These are phyloP conservation scores for Cylindrotheca fusiformis DNA, from an alignment of 108 stramenopile genomes.

Conservation along the genomic window DNA sequence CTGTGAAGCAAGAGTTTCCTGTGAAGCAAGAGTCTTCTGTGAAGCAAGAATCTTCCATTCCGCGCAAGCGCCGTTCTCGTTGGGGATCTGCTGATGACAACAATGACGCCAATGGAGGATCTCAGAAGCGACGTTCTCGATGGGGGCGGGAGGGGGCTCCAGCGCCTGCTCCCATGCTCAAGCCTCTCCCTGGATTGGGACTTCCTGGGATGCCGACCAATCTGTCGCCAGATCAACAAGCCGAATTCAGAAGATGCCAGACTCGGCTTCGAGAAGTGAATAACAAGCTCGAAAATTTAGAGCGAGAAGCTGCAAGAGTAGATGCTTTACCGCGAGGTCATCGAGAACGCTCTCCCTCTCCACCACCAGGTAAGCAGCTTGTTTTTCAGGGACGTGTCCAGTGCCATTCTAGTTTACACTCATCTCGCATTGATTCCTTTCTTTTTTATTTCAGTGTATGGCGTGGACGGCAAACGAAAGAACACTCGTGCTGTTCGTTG, in stretches of 20 bases:
- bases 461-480: conserved; percentile 89
- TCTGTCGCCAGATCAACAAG: conserved; percentile 42
- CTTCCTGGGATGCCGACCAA: conserved; percentile 56
- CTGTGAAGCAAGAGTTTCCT: no score
- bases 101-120: conserved; percentile 5
- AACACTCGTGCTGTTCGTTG: conserved; percentile 97
- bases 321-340: conserved; percentile 78
- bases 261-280: conserved; percentile 61
- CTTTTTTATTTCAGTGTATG: conserved; percentile 62
- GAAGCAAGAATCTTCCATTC: conserved; percentile 23
- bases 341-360: conserved; percentile 83
- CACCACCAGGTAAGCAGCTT: conserved; percentile 66
- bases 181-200: conserved; percentile 37
- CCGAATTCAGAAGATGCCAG: conserved; percentile 43
- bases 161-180: conserved; percentile 20
- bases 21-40: no score
- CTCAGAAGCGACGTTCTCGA: conserved; percentile 62
- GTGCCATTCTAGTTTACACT: neutral
- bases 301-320: conserved; percentile 67
- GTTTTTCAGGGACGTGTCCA: neutral
- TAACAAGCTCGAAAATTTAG: conserved; percentile 56
- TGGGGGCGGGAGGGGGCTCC: conserved; percentile 53
- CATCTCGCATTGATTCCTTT: neutral
- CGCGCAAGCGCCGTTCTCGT: conserved; percentile 56
- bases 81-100: conserved; percentile 41